Percentiles rank a stretch among this genome's conserved stretches.
Conservation (phyloP, 139 green algal genomes). For the Chlamydomonas incerta region DNA sequence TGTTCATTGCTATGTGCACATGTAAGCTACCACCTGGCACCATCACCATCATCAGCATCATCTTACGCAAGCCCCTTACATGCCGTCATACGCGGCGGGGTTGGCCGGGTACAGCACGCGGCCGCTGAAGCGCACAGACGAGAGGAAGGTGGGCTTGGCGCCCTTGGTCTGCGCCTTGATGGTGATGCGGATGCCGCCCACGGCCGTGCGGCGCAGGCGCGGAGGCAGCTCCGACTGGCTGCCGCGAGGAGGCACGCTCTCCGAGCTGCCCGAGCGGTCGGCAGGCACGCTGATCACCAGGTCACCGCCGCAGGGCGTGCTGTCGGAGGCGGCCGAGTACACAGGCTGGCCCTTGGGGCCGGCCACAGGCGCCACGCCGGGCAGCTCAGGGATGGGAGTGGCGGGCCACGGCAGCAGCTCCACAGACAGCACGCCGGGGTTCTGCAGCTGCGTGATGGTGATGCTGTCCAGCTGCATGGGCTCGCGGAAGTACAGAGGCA, state of each 20-base stretch:
- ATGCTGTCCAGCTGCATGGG: conserved; percentile 29
- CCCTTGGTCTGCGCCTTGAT: neutral
- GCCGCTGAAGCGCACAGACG: neutral
- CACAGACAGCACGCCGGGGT: conserved; percentile 3
- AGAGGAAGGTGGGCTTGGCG: neutral
- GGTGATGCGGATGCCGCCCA: conserved; percentile 5
- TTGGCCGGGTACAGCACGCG: conserved; percentile 19
- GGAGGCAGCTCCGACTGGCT: neutral
- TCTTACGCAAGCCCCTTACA: neutral
- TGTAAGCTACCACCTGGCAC: no score
- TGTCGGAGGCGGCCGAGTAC: neutral
- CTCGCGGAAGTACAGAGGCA: neutral
- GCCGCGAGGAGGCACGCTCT: neutral
- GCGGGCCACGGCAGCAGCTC: conserved; percentile 34
- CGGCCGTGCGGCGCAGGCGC: neutral
- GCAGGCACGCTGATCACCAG: neutral
- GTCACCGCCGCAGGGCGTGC: neutral
- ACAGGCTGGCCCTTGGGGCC: conserved; percentile 3
- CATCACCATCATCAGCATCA: no score
- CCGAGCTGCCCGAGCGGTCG: neutral
- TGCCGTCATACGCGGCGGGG: neutral
- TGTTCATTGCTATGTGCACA: no score
- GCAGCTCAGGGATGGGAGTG: conserved; percentile 14
- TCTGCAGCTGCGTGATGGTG: conserved; percentile 17
- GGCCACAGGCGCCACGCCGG: neutral